Evolutionary conservation across 352 stramenopile species (phyloP).

Genomic region (Phytophthora cajani): DNA sequence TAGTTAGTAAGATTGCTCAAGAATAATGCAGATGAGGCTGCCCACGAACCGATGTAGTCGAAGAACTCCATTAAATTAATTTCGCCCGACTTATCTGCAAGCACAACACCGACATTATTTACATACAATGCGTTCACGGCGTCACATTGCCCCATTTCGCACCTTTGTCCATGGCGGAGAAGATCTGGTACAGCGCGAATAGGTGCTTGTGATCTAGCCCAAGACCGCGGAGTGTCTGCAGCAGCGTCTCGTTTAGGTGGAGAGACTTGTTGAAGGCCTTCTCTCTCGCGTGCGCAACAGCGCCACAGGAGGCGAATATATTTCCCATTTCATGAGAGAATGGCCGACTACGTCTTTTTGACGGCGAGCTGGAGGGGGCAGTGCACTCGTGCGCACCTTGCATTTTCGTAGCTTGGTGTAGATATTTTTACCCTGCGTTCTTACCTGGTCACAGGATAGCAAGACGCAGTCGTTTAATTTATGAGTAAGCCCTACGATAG

Average conservation of each 20-base stretch:
- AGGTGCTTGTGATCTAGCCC: slow-evolving; percentile 60
- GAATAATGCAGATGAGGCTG: not conserved
- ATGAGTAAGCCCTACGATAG: no score
- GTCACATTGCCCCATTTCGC: not conserved
- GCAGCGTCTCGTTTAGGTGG: slow-evolving; percentile 42
- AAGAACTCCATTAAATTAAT: slow-evolving; percentile 80
- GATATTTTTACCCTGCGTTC: slow-evolving; percentile 11
- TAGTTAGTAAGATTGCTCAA: not conserved
- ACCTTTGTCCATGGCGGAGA: slow-evolving; percentile 64
- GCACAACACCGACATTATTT: not conserved
- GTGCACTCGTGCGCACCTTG: not conserved
- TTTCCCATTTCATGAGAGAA: slow-evolving; percentile 39
- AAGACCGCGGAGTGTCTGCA: slow-evolving; percentile 47
- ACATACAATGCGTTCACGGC: not conserved
- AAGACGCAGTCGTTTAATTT: not conserved
- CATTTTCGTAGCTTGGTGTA: not conserved
- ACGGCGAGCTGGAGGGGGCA: not conserved
- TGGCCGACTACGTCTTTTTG: slow-evolving; percentile 1
- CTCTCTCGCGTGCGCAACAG: slow-evolving; percentile 21
- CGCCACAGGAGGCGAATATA: slow-evolving; percentile 16
- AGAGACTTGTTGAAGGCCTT: slow-evolving; percentile 40
- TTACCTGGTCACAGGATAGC: slow-evolving; percentile 6
- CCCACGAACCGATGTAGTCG: slow-evolving; percentile 60
- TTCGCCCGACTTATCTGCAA: slow-evolving; percentile 62
- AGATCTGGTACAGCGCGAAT: slow-evolving; percentile 59